Base-by-base conservation (phyloP, 495 filamentous ascomycete species). In the Aspergillus taichungensis region DNA sequence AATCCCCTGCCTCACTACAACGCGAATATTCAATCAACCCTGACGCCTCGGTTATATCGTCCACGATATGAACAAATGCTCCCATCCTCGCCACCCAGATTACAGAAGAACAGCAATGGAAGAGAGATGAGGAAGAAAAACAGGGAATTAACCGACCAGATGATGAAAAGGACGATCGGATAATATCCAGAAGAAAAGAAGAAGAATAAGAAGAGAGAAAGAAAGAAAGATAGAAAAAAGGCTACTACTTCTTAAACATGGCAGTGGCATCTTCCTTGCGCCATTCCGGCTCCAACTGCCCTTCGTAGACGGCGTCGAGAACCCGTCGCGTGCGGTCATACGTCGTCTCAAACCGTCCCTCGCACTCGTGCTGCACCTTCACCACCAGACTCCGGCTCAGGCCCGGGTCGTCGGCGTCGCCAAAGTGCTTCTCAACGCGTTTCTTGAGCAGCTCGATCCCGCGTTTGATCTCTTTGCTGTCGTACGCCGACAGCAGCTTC, bases 351-450 rank as follows among this genome's bases (percentile, higher is more conserved):
- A 95, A 96, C 42, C 80, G 83, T 36, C 63, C 69, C 69, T 94
- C 87, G 54, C 88, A 90, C 61, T 84, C 85, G 52, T 76, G 78
- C n/a, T 85, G 62, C 40, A 97, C 88, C 62, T 84, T 82, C 30
- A 69, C 66, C 34, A 95, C 86, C 29, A 97, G 66, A 32, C 76
- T 77, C 10, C 78, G 72, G 52, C 77, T 83, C 34, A 86, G 60
- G n/a, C 66, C 69, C 30, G 74, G 76, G 51, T 91, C 87, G 50
- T 90, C 87, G 5, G 80, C 86, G 35, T 92, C 87, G 14, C 85
- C 87, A 65, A 96, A 96, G 63, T 97, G 91, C 63, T 97, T 97
- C 64, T 96, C 89, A 4, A 97, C 85, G 28, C 91, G 75, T 66
- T 92, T 94, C 60, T 81, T 79, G 28, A 97, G 71, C 48, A 84